Conservation (phyloP, 1,284 basidiomycete genomes). For the Irpex sp. region DNA sequence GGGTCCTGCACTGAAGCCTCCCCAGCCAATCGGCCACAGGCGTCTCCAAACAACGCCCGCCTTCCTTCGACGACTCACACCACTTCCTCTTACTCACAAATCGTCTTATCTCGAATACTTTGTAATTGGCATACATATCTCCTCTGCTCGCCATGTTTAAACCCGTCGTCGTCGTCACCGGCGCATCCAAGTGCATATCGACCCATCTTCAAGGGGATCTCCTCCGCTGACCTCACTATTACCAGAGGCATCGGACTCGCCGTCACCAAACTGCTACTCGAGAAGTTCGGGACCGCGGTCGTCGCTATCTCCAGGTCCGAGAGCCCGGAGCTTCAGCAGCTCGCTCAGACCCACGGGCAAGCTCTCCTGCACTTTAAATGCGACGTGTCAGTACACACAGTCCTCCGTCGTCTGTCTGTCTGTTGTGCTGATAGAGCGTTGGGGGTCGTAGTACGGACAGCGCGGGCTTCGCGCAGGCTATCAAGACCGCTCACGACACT, state of each 20-base stretch:
- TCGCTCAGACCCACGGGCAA: conserved; percentile 39
- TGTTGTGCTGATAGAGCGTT: conserved; percentile 13
- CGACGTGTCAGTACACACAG: conserved; percentile 54
- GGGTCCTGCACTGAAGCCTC: conserved; percentile 13
- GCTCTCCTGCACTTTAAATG: conserved; percentile 57
- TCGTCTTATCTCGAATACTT: no score
- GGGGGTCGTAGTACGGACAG: conserved; percentile 46
- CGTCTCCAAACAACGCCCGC: conserved; percentile 12
- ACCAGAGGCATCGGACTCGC: conserved; percentile 80
- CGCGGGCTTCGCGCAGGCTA: conserved; percentile 45
- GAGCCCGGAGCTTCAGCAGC: conserved; percentile 54
- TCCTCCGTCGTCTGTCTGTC: conserved; percentile 17
- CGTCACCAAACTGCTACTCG: conserved; percentile 56
- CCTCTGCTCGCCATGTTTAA: conserved; percentile 19
- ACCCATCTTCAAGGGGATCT: not conserved
- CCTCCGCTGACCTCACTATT: not conserved
- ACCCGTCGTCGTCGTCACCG: conserved; percentile 64
- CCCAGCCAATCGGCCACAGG: conserved; percentile 5
- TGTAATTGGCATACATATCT: no score
- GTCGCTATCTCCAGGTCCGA: conserved; percentile 70
- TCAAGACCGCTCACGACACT: conserved; percentile 39
- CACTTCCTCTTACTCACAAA: conserved; percentile 3
- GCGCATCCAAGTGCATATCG: conserved; percentile 61
- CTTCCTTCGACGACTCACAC: conserved; percentile 5
- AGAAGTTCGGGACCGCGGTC: conserved; percentile 57